These are phyloP conservation scores for Auxenochlorella protothecoides DNA, from an alignment of 139 green algal species.

Conservation along the genomic window DNA sequence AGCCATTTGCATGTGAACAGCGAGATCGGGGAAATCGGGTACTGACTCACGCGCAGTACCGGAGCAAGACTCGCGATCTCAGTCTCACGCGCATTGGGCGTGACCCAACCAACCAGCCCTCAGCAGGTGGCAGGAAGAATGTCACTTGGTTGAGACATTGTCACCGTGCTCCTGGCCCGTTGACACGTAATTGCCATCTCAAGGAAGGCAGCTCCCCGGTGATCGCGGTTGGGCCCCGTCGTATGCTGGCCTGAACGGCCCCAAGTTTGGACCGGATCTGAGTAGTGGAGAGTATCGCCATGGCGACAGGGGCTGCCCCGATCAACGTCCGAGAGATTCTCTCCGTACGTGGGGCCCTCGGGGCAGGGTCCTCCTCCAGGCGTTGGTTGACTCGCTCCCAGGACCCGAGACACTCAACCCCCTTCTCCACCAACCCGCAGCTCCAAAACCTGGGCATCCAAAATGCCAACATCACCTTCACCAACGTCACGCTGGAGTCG, in stretches of 20 bases:
- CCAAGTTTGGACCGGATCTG: not conserved
- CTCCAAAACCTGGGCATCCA: conserved; percentile 79
- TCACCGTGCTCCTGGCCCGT: too few relatives aligned
- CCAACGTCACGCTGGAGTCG: conserved; percentile 91
- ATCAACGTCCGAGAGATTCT: conserved; percentile 20
- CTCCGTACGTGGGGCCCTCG: conserved; percentile 9
- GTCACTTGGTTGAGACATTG: too few relatives aligned
- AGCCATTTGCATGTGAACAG: too few relatives aligned
- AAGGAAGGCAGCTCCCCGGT: conserved; percentile 1
- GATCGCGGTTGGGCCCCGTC: conserved; percentile 1
- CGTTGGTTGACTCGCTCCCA: not conserved
- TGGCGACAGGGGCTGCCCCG: conserved; percentile 3
- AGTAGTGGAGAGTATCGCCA: not conserved
- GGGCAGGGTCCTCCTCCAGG: not conserved
- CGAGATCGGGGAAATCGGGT: too few relatives aligned
- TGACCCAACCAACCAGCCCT: too few relatives aligned
- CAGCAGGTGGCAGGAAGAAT: too few relatives aligned
- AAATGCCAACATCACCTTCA: conserved; percentile 91
- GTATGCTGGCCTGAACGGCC: not conserved
- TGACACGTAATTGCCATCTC: not conserved
- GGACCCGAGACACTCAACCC: not conserved
- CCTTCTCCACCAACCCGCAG: conserved; percentile 38
- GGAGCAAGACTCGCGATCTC: too few relatives aligned
- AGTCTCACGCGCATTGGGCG: too few relatives aligned
- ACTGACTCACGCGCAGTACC: too few relatives aligned